Evolutionary conservation across 257 asterid species (phyloP), one percentile per base, ranked within the genome.

Genomic region (Nicotiana benthamiana): DNA sequence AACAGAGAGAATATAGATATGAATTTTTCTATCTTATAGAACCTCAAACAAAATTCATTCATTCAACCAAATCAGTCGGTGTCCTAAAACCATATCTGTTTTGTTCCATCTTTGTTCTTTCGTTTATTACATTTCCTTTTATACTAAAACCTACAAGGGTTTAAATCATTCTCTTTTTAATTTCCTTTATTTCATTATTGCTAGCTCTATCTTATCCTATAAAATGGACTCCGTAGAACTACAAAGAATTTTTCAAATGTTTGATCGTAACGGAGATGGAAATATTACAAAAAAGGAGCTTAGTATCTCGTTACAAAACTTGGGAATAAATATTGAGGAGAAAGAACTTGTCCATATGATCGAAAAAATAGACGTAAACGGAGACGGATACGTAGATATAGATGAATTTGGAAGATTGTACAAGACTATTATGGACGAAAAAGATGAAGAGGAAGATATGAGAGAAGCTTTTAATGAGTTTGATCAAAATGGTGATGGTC

Each of bases 391-490:
- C 72, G 81, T 87, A 16, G 90, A 87, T 8, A 59, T 85, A 26
- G 85, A 87, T 6, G 90, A 87, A 60, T 87, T 87, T 5, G 90
- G 90, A 24, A 28, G 82, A 27, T 79, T 87, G 86, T 87, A 87
- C 74, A 76, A 82, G 53, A 65, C 83, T 2, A 80, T 87, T 0
- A 82, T 85, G 85, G 79, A 82, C 51, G 87, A 87, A 22, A 83
- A 61, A 32, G 86, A 86, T 46, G 90, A 85, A 79, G 90, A 87
- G 30, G 89, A 85, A 32, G 90, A 87, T 36, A 85, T 83, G 86
- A 74, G 79, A 77, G 89, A 87, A 66, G 90, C 90, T 9, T 87
- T 87, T 36, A 87, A 87, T 20, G 90, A 85, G 57, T 87, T 87
- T 22, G 90, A 87, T 74, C 90, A 85, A 62, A 87, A 87, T 59